Base-by-base conservation (phyloP, 768 basidiomycete genomes). In the Auricularia sp. region DNA sequence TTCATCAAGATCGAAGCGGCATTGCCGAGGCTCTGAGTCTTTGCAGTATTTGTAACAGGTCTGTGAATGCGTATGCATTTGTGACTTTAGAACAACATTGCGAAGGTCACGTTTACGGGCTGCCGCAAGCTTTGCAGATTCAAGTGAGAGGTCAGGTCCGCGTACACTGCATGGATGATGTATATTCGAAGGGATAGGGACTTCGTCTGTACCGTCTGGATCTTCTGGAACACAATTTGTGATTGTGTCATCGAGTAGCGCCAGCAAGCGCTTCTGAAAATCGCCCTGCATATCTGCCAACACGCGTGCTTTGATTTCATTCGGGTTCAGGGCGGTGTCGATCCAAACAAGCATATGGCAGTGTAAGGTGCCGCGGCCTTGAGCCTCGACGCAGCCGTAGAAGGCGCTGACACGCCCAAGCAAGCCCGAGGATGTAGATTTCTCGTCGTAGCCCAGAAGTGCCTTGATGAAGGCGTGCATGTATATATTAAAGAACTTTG, bases 321-420 rank as follows among this genome's bases (percentile, higher is more conserved):
- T 63, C 0, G 77, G 73, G 67, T 77, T 73, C 0, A 76, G 64
- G 3, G 67, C 68, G 14, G 76, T 75, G 43, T 74, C 72, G 0
- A 80, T 3, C 78, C 78, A 80, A 2, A 80, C 63, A 0, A 79
- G 3, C 72, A 79, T 73, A 66, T 80, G 79, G 64, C 76, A 76
- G 62, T 80, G 79, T 0, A 80, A 59, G 0, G 77, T 70, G 0
- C 79, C 78, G 2, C 74, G 47, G 0, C 76, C 78, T 66, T 77
- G 77, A 3, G 77, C 74, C 68, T 80, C 77, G 0, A 77, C 74
- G 64, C 74, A 74, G 1, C 80, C 79, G 66, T 79, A 81, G 64
- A 77, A 77, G 0, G 70, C 76, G 11, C 68, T 72, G 0, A 74
- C 70, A 2, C 58, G 3, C 0, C 80, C 79, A 0, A 80, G 64